Evolutionary conservation across 169 alveolate genomes (phyloP).

Genomic region (Plasmodium yoelii): DNA sequence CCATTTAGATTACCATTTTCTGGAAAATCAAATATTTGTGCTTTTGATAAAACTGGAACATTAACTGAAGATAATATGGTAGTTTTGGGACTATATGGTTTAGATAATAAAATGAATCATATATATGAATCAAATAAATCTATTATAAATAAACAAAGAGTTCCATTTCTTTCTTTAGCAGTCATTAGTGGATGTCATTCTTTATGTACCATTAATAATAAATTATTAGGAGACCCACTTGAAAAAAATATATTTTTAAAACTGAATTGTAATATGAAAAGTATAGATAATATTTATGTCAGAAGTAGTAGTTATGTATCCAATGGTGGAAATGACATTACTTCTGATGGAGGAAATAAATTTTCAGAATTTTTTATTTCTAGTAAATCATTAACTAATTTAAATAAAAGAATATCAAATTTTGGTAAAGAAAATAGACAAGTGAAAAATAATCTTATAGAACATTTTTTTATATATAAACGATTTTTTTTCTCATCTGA

Average conservation of each 20-base stretch:
- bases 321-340: not conserved
- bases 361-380: not conserved
- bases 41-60: slow-evolving; percentile 99
- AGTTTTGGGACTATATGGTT: slow-evolving; percentile 86
- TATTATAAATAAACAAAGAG: slow-evolving; percentile 30
- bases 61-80: slow-evolving; percentile 94
- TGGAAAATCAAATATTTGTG: slow-evolving; percentile 92
- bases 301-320: slow-evolving; percentile 9
- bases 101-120: slow-evolving; percentile 12
- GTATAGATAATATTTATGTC: slow-evolving; percentile 60
- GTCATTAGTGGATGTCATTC: slow-evolving; percentile 97
- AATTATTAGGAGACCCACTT: slow-evolving; percentile 96
- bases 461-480: slow-evolving; percentile 78
- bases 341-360: not conserved
- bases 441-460: slow-evolving; percentile 73
- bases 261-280: slow-evolving; percentile 74
- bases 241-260: slow-evolving; percentile 92
- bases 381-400: not conserved
- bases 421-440: slow-evolving; percentile 16
- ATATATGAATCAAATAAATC: slow-evolving; percentile 40
- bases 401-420: not conserved
- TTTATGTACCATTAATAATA: slow-evolving; percentile 88
- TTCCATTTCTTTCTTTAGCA: slow-evolving; percentile 87
- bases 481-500: slow-evolving; percentile 91
- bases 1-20: slow-evolving; percentile 98